Evolutionary conservation across 2,329 filamentous ascomycete species (phyloP).

Genomic region (Venturiaceae sp.): DNA sequence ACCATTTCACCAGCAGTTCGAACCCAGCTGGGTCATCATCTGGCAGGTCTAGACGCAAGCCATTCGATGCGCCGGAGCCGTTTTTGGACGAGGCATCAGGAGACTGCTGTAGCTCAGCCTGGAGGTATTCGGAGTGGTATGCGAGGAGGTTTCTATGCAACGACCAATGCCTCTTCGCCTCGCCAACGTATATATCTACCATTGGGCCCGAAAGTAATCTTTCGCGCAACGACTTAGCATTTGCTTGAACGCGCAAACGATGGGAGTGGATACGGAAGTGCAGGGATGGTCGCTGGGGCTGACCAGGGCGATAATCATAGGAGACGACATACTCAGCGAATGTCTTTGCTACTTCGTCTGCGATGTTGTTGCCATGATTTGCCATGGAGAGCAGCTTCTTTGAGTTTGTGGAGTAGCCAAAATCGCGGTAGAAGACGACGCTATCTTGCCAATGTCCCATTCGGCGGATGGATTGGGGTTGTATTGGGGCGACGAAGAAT

Average conservation of each 20-base stretch:
- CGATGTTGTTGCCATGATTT: constrained; percentile 4
- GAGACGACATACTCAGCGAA: constrained; percentile 9
- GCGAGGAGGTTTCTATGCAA: constrained; percentile 43
- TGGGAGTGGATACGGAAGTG: constrained; percentile 25
- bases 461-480: not conserved
- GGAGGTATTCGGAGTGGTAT: constrained; percentile 40
- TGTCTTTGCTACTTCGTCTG: constrained; percentile 8
- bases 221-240: constrained; percentile 36
- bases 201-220: constrained; percentile 44
- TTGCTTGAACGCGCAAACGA: constrained; percentile 26
- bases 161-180: constrained; percentile 36
- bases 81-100: constrained; percentile 17
- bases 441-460: constrained; percentile 10
- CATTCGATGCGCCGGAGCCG: constrained; percentile 18
- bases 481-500: not conserved
- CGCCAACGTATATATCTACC: constrained; percentile 42
- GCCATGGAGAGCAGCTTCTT: constrained; percentile 6
- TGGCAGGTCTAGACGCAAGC: constrained; percentile 32
- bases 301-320: not conserved
- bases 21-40: constrained; percentile 43
- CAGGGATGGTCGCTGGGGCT: constrained; percentile 18
- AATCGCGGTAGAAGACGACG: constrained; percentile 10
- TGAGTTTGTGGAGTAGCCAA: constrained; percentile 6
- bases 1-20: constrained; percentile 45
- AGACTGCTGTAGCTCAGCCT: constrained; percentile 22